Percentiles rank a stretch among this genome's conserved stretches.
Evolutionary conservation across 139 green algal genomes (phyloP).

Genomic region (Closterium sp.): DNA sequence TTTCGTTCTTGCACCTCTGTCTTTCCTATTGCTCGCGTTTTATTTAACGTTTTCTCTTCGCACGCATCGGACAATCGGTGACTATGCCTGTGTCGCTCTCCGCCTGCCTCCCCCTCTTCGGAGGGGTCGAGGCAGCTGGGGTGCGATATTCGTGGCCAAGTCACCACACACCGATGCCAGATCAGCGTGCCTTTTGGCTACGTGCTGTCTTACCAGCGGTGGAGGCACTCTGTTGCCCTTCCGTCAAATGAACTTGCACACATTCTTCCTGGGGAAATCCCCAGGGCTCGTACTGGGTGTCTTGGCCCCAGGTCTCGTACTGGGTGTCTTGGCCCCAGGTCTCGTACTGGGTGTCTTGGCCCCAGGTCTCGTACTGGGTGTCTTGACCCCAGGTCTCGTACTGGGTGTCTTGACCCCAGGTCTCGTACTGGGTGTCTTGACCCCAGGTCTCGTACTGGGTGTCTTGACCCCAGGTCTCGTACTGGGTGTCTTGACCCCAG

Average conservation of each 20-base stretch:
- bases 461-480: not conserved
- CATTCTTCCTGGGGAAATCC: not conserved
- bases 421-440: not conserved
- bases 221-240: not conserved
- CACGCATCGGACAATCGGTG: not conserved
- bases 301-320: not conserved
- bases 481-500: not conserved
- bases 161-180: not conserved
- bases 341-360: not conserved
- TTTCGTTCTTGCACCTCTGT: too few species aligned
- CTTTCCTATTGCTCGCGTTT: too few species aligned
- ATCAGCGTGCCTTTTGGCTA: not conserved
- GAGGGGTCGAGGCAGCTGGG: not conserved
- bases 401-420: not conserved
- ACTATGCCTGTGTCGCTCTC: not conserved
- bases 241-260: not conserved
- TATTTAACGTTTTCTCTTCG: not conserved
- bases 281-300: not conserved
- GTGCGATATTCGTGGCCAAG: not conserved
- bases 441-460: not conserved
- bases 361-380: not conserved
- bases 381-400: not conserved
- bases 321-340: not conserved
- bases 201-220: not conserved
- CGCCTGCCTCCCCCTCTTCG: not conserved